Conservation (phyloP, 352 stramenopile species). For the Hyaloperonospora brassicae region DNA sequence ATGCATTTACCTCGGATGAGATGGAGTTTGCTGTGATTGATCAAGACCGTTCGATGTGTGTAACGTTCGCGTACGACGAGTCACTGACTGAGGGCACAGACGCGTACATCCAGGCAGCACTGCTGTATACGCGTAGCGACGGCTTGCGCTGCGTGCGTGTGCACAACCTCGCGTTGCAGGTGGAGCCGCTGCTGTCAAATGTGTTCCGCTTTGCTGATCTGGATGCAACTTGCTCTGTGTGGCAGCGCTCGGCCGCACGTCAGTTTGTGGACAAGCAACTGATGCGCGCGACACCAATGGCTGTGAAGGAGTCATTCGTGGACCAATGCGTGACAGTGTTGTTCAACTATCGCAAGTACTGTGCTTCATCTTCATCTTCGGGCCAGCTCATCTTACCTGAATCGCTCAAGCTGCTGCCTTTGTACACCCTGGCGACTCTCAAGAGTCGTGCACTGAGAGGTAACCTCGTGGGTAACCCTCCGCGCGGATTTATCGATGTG, state of each 20-base stretch:
- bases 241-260: slow-evolving; percentile 69
- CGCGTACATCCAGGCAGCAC: slow-evolving; percentile 80
- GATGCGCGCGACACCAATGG: slow-evolving; percentile 67
- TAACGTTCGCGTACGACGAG: slow-evolving; percentile 86
- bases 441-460: slow-evolving; percentile 83
- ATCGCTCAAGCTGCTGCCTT: slow-evolving; percentile 84
- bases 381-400: slow-evolving; percentile 89
- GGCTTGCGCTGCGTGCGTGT: slow-evolving; percentile 85
- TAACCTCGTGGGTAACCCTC: slow-evolving; percentile 72
- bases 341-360: slow-evolving; percentile 89
- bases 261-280: slow-evolving; percentile 76
- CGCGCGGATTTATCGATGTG: slow-evolving; percentile 78
- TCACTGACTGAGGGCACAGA: slow-evolving; percentile 59
- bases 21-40: slow-evolving; percentile 86
- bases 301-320: slow-evolving; percentile 73
- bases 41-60: slow-evolving; percentile 76
- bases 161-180: slow-evolving; percentile 82
- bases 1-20: slow-evolving; percentile 65
- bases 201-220: slow-evolving; percentile 86
- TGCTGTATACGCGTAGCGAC: slow-evolving; percentile 84
- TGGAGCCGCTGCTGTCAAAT: slow-evolving; percentile 72
- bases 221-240: slow-evolving; percentile 81
- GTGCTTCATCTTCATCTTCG: slow-evolving; percentile 82
- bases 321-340: slow-evolving; percentile 84
- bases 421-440: slow-evolving; percentile 83